Evolutionary conservation across 768 basidiomycete species (phyloP).

Genomic region (Suillus fuscotomentosus): DNA sequence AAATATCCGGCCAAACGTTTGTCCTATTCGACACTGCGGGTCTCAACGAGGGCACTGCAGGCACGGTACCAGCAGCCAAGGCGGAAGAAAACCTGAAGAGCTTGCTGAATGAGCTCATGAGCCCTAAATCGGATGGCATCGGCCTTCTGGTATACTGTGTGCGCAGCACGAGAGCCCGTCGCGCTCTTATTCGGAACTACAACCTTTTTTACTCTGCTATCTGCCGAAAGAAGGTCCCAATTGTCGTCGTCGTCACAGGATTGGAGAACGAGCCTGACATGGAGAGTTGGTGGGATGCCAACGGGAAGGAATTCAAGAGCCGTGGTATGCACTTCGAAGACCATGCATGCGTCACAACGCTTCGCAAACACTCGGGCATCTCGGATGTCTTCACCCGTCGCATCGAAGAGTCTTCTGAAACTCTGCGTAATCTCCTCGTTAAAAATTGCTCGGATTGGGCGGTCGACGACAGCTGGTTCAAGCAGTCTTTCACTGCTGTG

Average conservation of each 20-base stretch:
- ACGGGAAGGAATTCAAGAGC: slow-evolving; percentile 29
- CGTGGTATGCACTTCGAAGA: slow-evolving; percentile 15
- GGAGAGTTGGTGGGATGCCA: slow-evolving; percentile 33
- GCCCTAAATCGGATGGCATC: slow-evolving; percentile 10
- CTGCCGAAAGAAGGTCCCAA: slow-evolving; percentile 38
- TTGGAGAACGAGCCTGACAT: slow-evolving; percentile 34
- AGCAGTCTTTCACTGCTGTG: slow-evolving; percentile 2
- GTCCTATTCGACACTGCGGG: slow-evolving; percentile 38
- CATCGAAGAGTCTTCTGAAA: slow-evolving; percentile 18
- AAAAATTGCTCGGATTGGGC: slow-evolving; percentile 12
- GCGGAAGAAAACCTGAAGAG: slow-evolving; percentile 19
- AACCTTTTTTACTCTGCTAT: slow-evolving; percentile 37
- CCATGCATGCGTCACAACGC: slow-evolving; percentile 43
- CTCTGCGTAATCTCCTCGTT: slow-evolving; percentile 23
- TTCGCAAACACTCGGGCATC: slow-evolving; percentile 10
- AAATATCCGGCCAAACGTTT: slow-evolving; percentile 2
- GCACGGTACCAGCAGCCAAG: slow-evolving; percentile 10
- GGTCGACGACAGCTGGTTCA: slow-evolving; percentile 2
- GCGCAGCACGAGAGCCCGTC: slow-evolving; percentile 32
- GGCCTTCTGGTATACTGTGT: slow-evolving; percentile 39
- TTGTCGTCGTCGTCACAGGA: slow-evolving; percentile 37
- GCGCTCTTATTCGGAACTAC: slow-evolving; percentile 33
- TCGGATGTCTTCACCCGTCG: neutral
- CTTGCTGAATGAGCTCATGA: slow-evolving; percentile 17
- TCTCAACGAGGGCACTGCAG: slow-evolving; percentile 27